Evolutionary conservation across 116 monocot genomes (phyloP), one percentile per base, ranked within the genome.

Genomic region (Posidonia oceanica): DNA sequence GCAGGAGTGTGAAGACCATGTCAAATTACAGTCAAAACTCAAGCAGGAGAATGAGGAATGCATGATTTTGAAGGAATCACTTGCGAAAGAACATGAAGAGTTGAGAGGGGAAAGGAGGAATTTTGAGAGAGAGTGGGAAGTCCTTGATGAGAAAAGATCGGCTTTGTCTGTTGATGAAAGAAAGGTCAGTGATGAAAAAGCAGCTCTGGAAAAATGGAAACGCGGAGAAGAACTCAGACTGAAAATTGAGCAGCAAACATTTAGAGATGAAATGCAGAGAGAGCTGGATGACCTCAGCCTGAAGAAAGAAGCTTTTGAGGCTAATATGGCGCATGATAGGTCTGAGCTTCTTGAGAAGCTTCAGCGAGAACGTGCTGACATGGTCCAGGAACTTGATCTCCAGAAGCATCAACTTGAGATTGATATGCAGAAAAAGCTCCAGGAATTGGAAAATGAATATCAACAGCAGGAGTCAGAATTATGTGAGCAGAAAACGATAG

Each of bases 81-180:
- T 98, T 67, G 66, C n/a, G 14, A 79, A 78, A 54, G 85, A 92
- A 52, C 77, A 7, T 14, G 93, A 92, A 59, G 89, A 89, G 63
- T 71, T 98, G 74, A 82, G 74, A 73, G 51, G 80, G 71, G 87
- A 92, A 70, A 89, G 78, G 18, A 79, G 82, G 70, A 85, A 79
- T 18, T 98, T 98, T 84, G 97, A 98, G 71, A 81, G 63, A 57
- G 93, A 92, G 15, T 98, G 97, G 97, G 93, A 92, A 69, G 72
- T 39, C 2, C 69, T 98, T 55, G 97, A 98, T 72, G 97, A 90
- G 75, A 92, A 87, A 70, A 92, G 71, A 68, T 21, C 68, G 54
- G 68, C 62, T 59, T 51, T 91, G 53, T 73, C 80, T 61, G 64
- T 57, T 62, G 93, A 87, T 61, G 36, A 52, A 22, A 85, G 80